Evolutionary conservation across 2,329 filamentous ascomycete genomes (phyloP).

Genomic region (Epichloe gansuensis): DNA sequence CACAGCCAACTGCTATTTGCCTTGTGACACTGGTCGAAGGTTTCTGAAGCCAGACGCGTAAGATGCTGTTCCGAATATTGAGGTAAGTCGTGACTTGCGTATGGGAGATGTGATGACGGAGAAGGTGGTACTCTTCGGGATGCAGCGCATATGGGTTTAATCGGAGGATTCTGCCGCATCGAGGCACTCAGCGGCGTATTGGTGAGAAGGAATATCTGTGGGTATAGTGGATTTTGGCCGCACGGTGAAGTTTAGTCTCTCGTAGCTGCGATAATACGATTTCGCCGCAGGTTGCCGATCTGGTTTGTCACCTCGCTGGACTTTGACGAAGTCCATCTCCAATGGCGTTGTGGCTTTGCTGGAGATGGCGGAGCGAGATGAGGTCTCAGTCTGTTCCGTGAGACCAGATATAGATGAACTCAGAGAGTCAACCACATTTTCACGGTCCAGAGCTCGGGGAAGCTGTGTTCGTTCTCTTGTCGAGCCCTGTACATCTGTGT

Average conservation of each 20-base stretch:
- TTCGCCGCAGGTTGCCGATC: conserved; percentile 11
- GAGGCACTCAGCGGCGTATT: conserved; percentile 88
- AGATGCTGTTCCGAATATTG: conserved; percentile 89
- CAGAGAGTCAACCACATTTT: conserved; percentile 27
- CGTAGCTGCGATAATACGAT: conserved; percentile 18
- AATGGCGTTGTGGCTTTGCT: conserved; percentile 54
- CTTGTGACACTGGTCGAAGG: conserved; percentile 70
- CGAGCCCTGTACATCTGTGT: not conserved
- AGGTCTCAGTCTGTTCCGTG: conserved; percentile 44
- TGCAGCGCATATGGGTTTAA: conserved; percentile 85
- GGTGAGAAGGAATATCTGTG: conserved; percentile 52
- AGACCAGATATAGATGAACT: conserved; percentile 40
- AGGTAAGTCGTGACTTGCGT: conserved; percentile 89
- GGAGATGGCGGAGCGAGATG: conserved; percentile 39
- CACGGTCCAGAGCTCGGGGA: conserved; percentile 8
- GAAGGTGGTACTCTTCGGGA: conserved; percentile 66
- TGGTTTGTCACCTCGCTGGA: conserved; percentile 12
- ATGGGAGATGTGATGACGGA: conserved; percentile 73
- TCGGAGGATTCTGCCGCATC: conserved; percentile 80
- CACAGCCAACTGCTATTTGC: conserved; percentile 82
- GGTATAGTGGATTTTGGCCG: conserved; percentile 78
- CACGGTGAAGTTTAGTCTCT: conserved; percentile 40
- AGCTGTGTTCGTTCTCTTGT: conserved; percentile 10
- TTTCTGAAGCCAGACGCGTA: conserved; percentile 80
- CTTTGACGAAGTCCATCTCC: conserved; percentile 24